phyloP scores from a whole-genome alignment of 2,329 filamentous ascomycete genomes.

The Botrytis pseudocinerea region DNA sequence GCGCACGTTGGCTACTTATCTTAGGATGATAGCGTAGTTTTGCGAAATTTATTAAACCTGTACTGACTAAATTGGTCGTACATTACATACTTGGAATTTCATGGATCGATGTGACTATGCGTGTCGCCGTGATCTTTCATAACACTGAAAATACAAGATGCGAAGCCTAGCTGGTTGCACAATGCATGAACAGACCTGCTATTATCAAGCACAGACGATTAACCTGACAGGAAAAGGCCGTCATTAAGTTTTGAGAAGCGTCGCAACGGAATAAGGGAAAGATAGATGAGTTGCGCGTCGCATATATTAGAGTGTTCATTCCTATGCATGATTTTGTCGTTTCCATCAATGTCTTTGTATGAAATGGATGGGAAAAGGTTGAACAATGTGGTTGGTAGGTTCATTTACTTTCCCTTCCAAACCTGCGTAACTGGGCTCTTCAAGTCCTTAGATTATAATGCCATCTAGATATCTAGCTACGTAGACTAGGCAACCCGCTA shows the following conservation, averaged over 20 bases:
- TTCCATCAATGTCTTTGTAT: background rate
- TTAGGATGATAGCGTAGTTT: background rate
- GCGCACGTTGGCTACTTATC: conserved; percentile 8
- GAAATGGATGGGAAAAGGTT: no score
- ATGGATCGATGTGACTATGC: background rate
- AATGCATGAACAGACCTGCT: background rate
- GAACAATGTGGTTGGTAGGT: no score
- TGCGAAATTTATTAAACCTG: background rate
- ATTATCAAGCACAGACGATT: background rate
- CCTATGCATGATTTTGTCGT: background rate
- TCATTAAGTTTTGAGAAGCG: background rate
- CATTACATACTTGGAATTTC: background rate
- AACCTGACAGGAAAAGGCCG: background rate
- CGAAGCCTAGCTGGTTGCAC: background rate
- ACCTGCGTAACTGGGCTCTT: background rate
- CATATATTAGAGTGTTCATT: background rate
- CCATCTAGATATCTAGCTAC: background rate
- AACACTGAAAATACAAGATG: background rate
- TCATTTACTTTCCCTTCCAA: background rate
- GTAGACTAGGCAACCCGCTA: no score
- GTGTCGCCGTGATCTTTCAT: background rate
- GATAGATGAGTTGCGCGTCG: background rate
- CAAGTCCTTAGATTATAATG: background rate
- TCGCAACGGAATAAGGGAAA: background rate
- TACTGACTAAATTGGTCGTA: background rate